A percentile compares a stretch with the other conserved stretches of the same genome.
phyloP scores from a whole-genome alignment of 148 eudicot species.

The Amaranthus palmeri region DNA sequence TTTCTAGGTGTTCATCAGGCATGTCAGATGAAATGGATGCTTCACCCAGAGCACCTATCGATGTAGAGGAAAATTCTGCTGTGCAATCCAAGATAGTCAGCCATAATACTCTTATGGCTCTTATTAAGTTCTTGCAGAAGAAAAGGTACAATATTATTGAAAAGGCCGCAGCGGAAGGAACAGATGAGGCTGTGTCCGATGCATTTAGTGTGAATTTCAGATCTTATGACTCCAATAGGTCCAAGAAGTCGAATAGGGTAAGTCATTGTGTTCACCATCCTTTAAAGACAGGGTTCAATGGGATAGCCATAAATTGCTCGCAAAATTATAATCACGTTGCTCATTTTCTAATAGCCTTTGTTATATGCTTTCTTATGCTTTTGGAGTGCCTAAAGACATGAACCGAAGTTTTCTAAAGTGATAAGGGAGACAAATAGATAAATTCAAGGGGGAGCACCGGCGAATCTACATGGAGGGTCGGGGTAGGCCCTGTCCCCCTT shows the following conservation, averaged over 20 bases:
- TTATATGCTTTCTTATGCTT: too few species aligned
- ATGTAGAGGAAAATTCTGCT: slow-evolving; percentile 55
- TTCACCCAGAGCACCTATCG: slow-evolving; percentile 42
- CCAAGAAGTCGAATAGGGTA: slow-evolving; percentile 72
- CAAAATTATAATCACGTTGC: too few species aligned
- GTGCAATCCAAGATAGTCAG: slow-evolving; percentile 84
- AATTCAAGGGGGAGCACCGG: too few species aligned
- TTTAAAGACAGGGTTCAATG: background rate
- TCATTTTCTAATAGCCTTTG: too few species aligned
- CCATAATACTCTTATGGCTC: slow-evolving; percentile 94
- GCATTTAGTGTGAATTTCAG: slow-evolving; percentile 72
- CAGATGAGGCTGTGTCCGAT: slow-evolving; percentile 87
- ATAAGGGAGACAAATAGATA: too few species aligned
- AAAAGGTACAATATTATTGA: slow-evolving; percentile 70
- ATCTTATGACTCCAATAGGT: slow-evolving; percentile 48
- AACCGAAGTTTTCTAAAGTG: too few species aligned
- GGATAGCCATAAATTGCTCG: background rate
- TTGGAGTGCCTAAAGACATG: too few species aligned
- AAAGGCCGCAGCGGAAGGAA: slow-evolving; percentile 95
- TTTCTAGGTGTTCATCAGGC: slow-evolving; percentile 73
- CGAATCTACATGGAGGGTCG: too few species aligned
- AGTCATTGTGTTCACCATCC: slow-evolving; percentile 18
- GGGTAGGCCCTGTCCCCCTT: too few species aligned
- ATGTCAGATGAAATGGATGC: slow-evolving; percentile 87
- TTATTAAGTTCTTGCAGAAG: slow-evolving; percentile 88